Conservation (phyloP, 176 grass and related monocot species). For the barley (Hordeum vulgare) region MorexV3_pseudomolecules_assembly NC_058518.1:150296149-150296648, state of each 20-base stretch:
- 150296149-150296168: background rate
- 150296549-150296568: constrained; percentile 82
- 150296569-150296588: constrained; percentile 99
- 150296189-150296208: background rate
- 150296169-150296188: background rate
- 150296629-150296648: constrained; percentile 86
- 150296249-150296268: background rate
- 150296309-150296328: constrained; percentile 30
- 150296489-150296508: constrained; percentile 48
- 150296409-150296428: background rate
- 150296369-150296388: too few relatives aligned
- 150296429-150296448: constrained; percentile 21
- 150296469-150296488: constrained; percentile 74
- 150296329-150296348: constrained; percentile 29
- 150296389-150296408: background rate
- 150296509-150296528: constrained; percentile 97
- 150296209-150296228: background rate
- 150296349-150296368: constrained; percentile 34
- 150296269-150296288: background rate
- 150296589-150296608: constrained; percentile 83
- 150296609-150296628: constrained; percentile 98
- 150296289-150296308: constrained; percentile 27
- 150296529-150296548: constrained; percentile 96
- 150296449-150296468: constrained; percentile 63
- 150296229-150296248: background rate